Evolutionary conservation across 164 flowering plant species (phyloP), one percentile per base, ranked within the genome.

Genomic region (Macadamia tetraphylla): DNA sequence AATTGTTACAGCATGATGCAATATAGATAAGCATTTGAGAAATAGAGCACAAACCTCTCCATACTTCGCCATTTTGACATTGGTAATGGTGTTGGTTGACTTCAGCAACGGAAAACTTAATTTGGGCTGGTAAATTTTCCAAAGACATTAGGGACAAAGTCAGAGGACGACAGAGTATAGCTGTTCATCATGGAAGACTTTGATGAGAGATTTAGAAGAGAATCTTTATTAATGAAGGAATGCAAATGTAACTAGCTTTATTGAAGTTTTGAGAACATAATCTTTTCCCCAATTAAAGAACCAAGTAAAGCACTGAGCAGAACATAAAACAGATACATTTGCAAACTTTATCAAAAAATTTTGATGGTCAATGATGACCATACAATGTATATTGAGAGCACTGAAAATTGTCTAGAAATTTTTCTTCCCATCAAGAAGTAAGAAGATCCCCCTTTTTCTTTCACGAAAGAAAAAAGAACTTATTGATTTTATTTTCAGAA

Each of bases 21-120:
- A 35, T 12, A 31, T 40, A n/a, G 14, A 3, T 42, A 15, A 6
- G 64, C 49, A 58, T 69, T 46, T 11, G 29, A 29, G 61, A 53
- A 44, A 65, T 1, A 57, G 30, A 48, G 46, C 29, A 71, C 93
- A 15, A 66, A 94, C 98, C 98, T 91, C 81, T 18, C 77, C 80
- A 74, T 82, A 94, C 79, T 77, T 91, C 23, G 97, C 97, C 76
- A 94, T 61, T 67, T 70, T 90, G 79, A 90, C 73, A 60, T 76
- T 64, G 29, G 86, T 65, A 58, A 77, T 68, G 23, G 73, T 59
- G 63, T 65, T 73, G 31, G 79, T 66, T 1, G 79, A 77, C 56
- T 82, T 81, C 68, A 90, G 81, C 71, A 80, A 48, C 6, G 98
- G 97, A 49, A 91, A 75, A 71, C 73, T 68, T 32, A 84, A 29